A percentile compares a stretch with the other conserved stretches of the same genome.
Conservation (phyloP, 305 asterid genomes). For the Ajuga reptans region DNA sequence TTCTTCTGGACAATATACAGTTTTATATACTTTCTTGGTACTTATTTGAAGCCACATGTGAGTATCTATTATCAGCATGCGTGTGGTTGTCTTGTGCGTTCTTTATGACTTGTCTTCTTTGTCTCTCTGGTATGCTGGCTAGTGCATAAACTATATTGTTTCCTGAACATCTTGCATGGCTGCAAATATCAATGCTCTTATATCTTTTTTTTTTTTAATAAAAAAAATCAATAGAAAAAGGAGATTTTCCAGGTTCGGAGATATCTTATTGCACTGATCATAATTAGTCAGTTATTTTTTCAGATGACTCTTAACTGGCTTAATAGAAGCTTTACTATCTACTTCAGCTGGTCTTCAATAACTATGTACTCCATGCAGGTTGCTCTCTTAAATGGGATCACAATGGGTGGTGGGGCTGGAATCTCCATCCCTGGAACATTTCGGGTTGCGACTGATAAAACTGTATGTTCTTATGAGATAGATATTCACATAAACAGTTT, state of each 20-base stretch:
- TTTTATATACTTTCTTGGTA: constrained; percentile 66
- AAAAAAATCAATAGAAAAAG: neutral
- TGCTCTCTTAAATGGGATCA: constrained; percentile 80
- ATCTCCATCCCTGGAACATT: constrained; percentile 88
- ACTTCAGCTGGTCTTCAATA: neutral
- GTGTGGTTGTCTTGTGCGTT: constrained; percentile 1
- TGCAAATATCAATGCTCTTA: constrained; percentile 5
- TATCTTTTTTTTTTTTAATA: neutral
- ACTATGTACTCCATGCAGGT: constrained; percentile 51
- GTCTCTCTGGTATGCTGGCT: neutral
- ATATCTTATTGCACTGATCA: neutral
- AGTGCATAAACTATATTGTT: neutral
- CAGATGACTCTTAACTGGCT: neutral
- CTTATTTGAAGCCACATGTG: constrained; percentile 89
- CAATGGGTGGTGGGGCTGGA: constrained; percentile 99
- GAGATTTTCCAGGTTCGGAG: neutral
- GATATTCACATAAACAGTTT: neutral
- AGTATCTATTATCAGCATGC: constrained; percentile 35
- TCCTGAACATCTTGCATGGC: neutral
- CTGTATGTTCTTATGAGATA: constrained; percentile 73
- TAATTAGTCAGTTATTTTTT: neutral
- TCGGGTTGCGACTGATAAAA: constrained; percentile 84
- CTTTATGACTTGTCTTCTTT: neutral
- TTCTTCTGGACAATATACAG: constrained; percentile 56
- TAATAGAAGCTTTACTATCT: neutral